phyloP scores from a whole-genome alignment of 768 basidiomycete genomes.

The Mycena amicta region DNA sequence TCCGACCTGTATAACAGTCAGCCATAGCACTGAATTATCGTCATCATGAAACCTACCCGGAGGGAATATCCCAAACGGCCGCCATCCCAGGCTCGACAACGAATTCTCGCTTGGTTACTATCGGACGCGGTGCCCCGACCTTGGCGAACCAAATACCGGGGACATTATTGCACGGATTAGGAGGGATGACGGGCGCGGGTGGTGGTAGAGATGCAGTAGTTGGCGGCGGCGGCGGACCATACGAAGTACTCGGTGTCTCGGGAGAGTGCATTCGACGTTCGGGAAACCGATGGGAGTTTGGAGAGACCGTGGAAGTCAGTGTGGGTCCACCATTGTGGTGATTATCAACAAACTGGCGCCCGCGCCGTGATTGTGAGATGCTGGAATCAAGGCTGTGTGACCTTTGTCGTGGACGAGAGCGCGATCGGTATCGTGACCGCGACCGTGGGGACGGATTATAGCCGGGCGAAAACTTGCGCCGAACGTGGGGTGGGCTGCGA shows the following conservation, averaged over 20 bases:
- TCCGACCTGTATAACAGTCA: background rate
- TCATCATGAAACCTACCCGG: constrained; percentile 14
- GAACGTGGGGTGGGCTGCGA: constrained; percentile 4
- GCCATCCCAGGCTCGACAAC: constrained; percentile 39
- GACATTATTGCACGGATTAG: constrained; percentile 35
- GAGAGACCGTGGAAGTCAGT: constrained; percentile 6
- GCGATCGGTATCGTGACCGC: background rate
- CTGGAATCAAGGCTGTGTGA: background rate
- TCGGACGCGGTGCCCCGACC: constrained; percentile 33
- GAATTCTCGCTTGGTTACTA: constrained; percentile 38
- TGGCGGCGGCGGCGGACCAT: constrained; percentile 11
- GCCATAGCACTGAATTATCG: no score
- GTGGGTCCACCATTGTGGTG: constrained; percentile 18
- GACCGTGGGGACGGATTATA: background rate
- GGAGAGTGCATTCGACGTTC: background rate
- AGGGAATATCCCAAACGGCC: constrained; percentile 34
- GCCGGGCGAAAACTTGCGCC: constrained; percentile 11
- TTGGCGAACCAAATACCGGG: constrained; percentile 46
- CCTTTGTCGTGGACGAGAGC: background rate
- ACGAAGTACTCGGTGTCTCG: constrained; percentile 1
- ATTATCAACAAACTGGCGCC: background rate
- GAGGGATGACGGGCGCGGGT: constrained; percentile 1
- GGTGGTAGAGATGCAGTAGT: background rate
- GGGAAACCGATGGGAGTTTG: constrained; percentile 1
- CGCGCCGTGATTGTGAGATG: background rate